phyloP scores from a whole-genome alignment of 1,284 basidiomycete genomes.

The Ceratorhiza oryzae-sativae region DNA sequence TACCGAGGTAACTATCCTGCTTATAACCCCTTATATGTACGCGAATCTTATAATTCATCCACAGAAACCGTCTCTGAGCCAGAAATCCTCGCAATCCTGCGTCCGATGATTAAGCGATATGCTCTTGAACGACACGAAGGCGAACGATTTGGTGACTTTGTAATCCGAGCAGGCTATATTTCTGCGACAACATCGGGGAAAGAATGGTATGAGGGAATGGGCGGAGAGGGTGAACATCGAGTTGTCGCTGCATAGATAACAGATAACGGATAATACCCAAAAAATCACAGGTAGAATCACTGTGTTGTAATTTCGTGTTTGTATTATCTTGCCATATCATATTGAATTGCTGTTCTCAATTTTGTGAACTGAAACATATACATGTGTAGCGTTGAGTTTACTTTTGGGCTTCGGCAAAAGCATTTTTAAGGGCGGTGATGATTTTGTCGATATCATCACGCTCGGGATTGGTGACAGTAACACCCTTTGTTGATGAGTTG shows the following conservation, averaged over 20 bases:
- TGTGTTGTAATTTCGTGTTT: slow-evolving; percentile 10
- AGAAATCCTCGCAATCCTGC: slow-evolving; percentile 90
- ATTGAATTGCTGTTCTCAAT: slow-evolving; percentile 4
- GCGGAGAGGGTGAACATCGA: slow-evolving; percentile 68
- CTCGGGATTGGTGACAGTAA: slow-evolving; percentile 72
- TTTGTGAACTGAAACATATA: not conserved
- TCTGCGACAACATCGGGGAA: slow-evolving; percentile 78
- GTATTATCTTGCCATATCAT: slow-evolving; percentile 45
- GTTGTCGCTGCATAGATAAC: slow-evolving; percentile 43
- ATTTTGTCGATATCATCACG: slow-evolving; percentile 82
- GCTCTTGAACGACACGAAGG: slow-evolving; percentile 88
- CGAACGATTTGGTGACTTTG: slow-evolving; percentile 96
- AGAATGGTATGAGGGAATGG: slow-evolving; percentile 82
- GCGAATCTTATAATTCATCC: not conserved
- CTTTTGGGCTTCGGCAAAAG: slow-evolving; percentile 55
- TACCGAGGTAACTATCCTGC: slow-evolving; percentile 67
- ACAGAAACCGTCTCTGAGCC: slow-evolving; percentile 90
- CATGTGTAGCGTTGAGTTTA: not conserved
- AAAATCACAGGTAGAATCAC: not conserved
- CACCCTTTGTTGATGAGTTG: too few relatives aligned
- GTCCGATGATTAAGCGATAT: slow-evolving; percentile 93
- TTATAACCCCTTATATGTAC: not conserved
- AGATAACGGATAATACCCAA: not conserved
- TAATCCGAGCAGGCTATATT: slow-evolving; percentile 87
- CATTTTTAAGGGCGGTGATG: slow-evolving; percentile 68